phyloP scores from a whole-genome alignment of 805 yeast species.

The Blastobotrys parvus region DNA sequence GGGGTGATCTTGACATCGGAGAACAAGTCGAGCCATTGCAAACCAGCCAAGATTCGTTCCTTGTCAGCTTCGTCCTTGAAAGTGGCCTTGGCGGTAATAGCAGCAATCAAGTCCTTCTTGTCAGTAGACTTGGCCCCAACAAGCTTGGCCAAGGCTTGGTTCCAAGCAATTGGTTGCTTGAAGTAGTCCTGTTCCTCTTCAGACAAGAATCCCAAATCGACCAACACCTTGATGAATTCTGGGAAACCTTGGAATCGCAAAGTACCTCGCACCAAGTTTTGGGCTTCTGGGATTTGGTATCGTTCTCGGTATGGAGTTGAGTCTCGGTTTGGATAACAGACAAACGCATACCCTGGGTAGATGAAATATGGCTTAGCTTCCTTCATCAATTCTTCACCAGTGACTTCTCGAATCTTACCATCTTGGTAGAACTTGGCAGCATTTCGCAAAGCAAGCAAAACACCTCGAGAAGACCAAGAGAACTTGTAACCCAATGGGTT shows the following conservation, averaged over 20 bases:
- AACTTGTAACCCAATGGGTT: constrained; percentile 98
- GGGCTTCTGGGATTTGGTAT: constrained; percentile 94
- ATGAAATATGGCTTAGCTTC: constrained; percentile 91
- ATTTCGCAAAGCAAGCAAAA: constrained; percentile 89
- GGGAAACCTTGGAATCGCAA: constrained; percentile 98
- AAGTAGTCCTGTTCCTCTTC: constrained; percentile 63
- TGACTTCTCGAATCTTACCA: constrained; percentile 71
- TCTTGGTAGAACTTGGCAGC: constrained; percentile 82
- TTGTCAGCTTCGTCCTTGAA: constrained; percentile 78
- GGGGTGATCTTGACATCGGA: constrained; percentile 70
- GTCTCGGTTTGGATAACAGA: constrained; percentile 97
- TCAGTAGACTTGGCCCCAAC: constrained; percentile 64
- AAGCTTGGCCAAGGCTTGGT: constrained; percentile 69
- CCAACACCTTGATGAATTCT: constrained; percentile 90
- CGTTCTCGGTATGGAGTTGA: constrained; percentile 89
- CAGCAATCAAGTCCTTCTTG: constrained; percentile 65
- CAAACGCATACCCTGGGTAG: constrained; percentile 92
- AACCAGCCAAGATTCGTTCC: constrained; percentile 78
- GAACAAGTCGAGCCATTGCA: constrained; percentile 91
- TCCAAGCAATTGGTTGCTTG: constrained; percentile 63
- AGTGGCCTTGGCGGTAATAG: constrained; percentile 67
- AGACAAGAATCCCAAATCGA: constrained; percentile 84
- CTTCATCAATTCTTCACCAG: constrained; percentile 89
- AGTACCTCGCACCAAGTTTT: constrained; percentile 94
- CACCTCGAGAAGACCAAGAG: constrained; percentile 99